Evolutionary conservation across 352 stramenopile species (phyloP), one percentile per base, ranked within the genome.

Genomic region (Plasmopara viticola): DNA sequence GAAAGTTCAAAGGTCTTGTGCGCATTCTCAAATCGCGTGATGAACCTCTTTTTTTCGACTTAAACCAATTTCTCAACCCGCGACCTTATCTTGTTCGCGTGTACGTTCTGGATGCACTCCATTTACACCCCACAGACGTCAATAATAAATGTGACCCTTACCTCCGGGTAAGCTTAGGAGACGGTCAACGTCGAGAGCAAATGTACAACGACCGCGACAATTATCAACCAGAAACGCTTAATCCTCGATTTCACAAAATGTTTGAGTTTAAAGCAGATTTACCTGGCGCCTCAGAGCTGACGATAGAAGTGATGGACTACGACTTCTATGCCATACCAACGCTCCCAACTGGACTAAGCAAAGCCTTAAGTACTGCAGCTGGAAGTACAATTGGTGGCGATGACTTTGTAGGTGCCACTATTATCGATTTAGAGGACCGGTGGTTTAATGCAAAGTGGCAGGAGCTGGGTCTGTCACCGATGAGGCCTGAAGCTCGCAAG

Each of bases 351-450:
- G 71, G 78, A n/a, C 17, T 80, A 43, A 87, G 65, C 44, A 81
- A 74, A 39, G 72, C 73, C 0, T 46, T 85, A 25, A 67, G 58
- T 35, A 71, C 69, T 33, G 68, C 69, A 15, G 56, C 80, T 2
- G 72, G 70, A 28, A 79, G 57, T 30, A 79, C 68, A 2, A 62
- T 83, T 18, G 68, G 68, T 20, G 77, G 69, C 28, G 88, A 97
- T 50, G 87, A 97, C 34, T 85, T 97, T 34, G 90, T 97, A 48
- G 91, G 91, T 4, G 78, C 83, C 10, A 97, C 90, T n/a, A 61
- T 83, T 1, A 95, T 97, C 35, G 91, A 97, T 53, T 65, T 97
- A 0, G 91, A 97, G 62, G 90, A 97, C 48, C 78, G 91, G 7
- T 97, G 84, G 88, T 97, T 97, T 69, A 82, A 90, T 51, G 47